Conservation (phyloP, 495 filamentous ascomycete genomes). For the Tuber borchii region DNA sequence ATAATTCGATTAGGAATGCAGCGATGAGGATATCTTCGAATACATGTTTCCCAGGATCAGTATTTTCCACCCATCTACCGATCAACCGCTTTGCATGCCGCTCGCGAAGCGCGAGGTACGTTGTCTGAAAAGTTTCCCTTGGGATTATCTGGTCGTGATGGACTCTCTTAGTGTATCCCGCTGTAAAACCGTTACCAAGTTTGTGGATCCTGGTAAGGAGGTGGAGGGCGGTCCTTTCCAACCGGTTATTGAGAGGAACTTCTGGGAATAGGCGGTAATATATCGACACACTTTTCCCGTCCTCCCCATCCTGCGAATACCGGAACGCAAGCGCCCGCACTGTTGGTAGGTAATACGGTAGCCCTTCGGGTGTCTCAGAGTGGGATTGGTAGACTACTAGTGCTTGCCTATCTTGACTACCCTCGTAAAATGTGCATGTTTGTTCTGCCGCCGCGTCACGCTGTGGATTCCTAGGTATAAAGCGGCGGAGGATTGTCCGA, state of each 20-base stretch:
- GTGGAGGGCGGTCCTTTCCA: constrained; percentile 63
- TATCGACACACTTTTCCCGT: constrained; percentile 47
- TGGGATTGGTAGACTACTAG: constrained; percentile 79
- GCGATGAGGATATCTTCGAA: constrained; percentile 92
- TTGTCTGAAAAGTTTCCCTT: constrained; percentile 67
- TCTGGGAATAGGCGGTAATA: constrained; percentile 60
- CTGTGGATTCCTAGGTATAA: constrained; percentile 74
- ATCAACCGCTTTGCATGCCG: constrained; percentile 65
- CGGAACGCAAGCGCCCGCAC: constrained; percentile 67
- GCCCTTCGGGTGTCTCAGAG: constrained; percentile 51
- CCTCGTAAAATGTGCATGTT: constrained; percentile 64
- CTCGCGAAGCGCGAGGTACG: constrained; percentile 70
- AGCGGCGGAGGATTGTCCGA: constrained; percentile 60
- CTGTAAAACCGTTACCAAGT: constrained; percentile 59
- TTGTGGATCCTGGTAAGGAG: constrained; percentile 68
- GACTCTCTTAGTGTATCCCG: constrained; percentile 65
- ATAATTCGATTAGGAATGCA: constrained; percentile 88
- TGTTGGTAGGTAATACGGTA: constrained; percentile 82
- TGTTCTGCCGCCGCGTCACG: constrained; percentile 69
- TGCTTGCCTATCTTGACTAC: constrained; percentile 41
- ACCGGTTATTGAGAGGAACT: constrained; percentile 47
- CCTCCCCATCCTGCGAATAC: constrained; percentile 38
- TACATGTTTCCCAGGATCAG: constrained; percentile 84
- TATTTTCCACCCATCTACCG: constrained; percentile 69
- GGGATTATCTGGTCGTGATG: constrained; percentile 70